Conservation (phyloP, 164 flowering plant species). For the Akebia trifoliata region DNA sequence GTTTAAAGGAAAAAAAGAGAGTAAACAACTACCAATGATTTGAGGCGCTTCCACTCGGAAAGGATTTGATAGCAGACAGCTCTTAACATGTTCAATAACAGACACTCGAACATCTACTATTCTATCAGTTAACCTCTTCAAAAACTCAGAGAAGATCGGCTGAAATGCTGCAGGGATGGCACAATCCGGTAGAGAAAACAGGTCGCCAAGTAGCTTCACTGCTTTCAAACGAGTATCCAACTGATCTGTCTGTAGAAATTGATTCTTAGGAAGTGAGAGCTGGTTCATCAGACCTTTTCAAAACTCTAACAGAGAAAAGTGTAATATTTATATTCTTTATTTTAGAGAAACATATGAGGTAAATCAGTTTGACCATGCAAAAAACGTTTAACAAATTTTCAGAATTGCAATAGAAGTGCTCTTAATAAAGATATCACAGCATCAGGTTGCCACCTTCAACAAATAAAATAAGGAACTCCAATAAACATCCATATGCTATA, state of each 20-base stretch:
- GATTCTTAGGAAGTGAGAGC: conserved; percentile 7
- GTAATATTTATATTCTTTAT: background rate
- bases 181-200: conserved; percentile 67
- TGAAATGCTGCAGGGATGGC: conserved; percentile 58
- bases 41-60: conserved; percentile 70
- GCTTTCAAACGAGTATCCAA: conserved; percentile 72
- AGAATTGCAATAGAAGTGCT: background rate
- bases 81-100: conserved; percentile 66
- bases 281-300: background rate
- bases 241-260: conserved; percentile 63
- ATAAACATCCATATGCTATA: background rate
- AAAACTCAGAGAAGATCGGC: conserved; percentile 75
- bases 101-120: conserved; percentile 75
- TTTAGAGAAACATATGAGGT: background rate
- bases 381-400: background rate
- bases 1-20: background rate
- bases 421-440: background rate
- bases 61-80: conserved; percentile 69
- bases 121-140: conserved; percentile 92
- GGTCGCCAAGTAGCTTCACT: conserved; percentile 71
- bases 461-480: background rate
- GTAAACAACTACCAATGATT: conserved; percentile 46
- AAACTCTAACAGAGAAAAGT: background rate
- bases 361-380: too few species aligned
- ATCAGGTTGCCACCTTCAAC: background rate